A percentile compares a stretch with the other conserved stretches of the same genome.
Conservation (phyloP, 306 rosid species). For the Vigna radiata region DNA sequence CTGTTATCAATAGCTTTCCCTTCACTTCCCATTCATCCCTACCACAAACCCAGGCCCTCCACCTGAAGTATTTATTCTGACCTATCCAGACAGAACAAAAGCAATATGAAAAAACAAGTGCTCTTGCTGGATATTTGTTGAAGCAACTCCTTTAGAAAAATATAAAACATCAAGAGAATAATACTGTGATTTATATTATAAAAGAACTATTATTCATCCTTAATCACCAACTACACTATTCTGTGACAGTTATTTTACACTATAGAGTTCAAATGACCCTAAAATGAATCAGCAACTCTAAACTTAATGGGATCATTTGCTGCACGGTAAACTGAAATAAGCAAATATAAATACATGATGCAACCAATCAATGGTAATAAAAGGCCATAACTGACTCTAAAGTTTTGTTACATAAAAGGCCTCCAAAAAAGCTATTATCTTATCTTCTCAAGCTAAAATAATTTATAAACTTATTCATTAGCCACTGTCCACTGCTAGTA, state of each 20-base stretch:
- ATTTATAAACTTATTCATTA: background rate
- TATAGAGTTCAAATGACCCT: background rate
- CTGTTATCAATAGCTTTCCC: background rate
- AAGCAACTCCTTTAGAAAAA: conserved; percentile 17
- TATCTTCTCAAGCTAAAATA: conserved; percentile 32
- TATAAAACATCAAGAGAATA: conserved; percentile 20
- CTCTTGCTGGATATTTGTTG: conserved; percentile 15
- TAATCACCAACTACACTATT: background rate
- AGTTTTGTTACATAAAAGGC: too few species aligned
- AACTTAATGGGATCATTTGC: conserved; percentile 14
- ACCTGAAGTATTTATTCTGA: background rate
- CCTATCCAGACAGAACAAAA: conserved; percentile 3
- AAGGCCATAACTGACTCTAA: too few species aligned
- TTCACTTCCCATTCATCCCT: background rate
- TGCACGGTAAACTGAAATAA: background rate
- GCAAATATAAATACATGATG: background rate
- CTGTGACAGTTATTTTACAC: background rate
- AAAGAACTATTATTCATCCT: background rate
- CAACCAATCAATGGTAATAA: background rate
- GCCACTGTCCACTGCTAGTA: background rate
- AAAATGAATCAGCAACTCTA: conserved; percentile 8
- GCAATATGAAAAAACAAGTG: background rate
- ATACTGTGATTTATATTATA: too few species aligned
- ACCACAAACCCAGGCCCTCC: background rate
- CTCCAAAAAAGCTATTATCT: conserved; percentile 1